phyloP scores from a whole-genome alignment of 495 filamentous ascomycete species.

The Hypoxylon perforatum region DNA sequence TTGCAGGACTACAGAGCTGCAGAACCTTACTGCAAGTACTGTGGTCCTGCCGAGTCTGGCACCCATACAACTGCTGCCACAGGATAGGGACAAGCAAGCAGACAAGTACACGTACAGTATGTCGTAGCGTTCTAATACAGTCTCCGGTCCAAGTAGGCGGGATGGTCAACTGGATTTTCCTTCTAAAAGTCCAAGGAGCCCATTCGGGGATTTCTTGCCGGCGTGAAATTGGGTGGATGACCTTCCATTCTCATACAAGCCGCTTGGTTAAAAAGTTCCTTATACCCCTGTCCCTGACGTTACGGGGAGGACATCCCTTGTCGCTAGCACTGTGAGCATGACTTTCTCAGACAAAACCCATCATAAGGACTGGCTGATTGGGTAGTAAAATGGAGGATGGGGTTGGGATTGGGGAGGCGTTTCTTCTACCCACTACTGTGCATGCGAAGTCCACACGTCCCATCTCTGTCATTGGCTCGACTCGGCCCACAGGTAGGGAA shows the following conservation, averaged over 20 bases:
- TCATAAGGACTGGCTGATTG: too few species aligned
- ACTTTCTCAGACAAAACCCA: conserved; percentile 33
- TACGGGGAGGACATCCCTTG: conserved; percentile 7
- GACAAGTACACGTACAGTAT: conserved; percentile 26
- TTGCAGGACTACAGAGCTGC: conserved; percentile 3
- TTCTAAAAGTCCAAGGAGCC: conserved; percentile 24
- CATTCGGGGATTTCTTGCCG: conserved; percentile 41
- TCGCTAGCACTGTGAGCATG: conserved; percentile 24
- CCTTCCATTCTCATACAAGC: conserved; percentile 42
- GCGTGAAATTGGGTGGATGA: conserved; percentile 37
- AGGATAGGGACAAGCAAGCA: too few species aligned
- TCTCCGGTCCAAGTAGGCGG: conserved; percentile 41
- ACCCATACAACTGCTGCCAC: not conserved
- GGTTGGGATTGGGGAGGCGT: conserved; percentile 14
- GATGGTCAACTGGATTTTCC: conserved; percentile 22
- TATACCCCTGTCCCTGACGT: conserved; percentile 19
- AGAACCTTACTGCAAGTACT: not conserved
- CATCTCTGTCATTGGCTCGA: conserved; percentile 27
- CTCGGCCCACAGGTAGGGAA: conserved; percentile 42
- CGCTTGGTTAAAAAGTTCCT: conserved; percentile 40
- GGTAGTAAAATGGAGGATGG: too few species aligned
- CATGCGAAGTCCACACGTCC: not conserved
- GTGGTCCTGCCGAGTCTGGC: conserved; percentile 13
- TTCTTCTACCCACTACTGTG: conserved; percentile 12
- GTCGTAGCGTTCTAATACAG: not conserved